Evolutionary conservation across 371 early-diverging fungal species (phyloP).

Genomic region (Apophysomyces variabilis): DNA sequence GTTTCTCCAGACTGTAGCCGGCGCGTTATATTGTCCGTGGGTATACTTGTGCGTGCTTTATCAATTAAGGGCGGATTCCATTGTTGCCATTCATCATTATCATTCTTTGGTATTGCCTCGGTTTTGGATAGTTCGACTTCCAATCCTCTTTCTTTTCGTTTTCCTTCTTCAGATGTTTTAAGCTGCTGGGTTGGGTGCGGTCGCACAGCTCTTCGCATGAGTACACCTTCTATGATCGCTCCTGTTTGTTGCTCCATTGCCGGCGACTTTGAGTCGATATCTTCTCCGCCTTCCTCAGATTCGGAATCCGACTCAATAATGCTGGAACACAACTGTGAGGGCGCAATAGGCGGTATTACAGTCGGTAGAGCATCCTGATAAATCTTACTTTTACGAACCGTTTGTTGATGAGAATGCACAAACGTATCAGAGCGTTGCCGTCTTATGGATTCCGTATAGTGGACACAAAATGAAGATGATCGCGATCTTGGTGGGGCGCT

Average conservation of each 20-base stretch:
- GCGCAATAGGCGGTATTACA: neutral
- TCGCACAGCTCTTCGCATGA: slow-evolving; percentile 31
- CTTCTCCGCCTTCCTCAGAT: slow-evolving; percentile 10
- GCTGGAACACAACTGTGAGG: neutral
- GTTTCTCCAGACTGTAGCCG: neutral
- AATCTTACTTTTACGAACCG: neutral
- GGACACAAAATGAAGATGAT: slow-evolving; percentile 20
- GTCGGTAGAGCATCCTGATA: slow-evolving; percentile 6
- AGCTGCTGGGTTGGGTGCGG: slow-evolving; percentile 14
- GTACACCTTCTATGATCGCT: slow-evolving; percentile 26
- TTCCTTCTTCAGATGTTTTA: slow-evolving; percentile 2
- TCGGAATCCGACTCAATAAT: slow-evolving; percentile 14
- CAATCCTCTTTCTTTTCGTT: slow-evolving; percentile 7
- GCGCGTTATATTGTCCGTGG: neutral
- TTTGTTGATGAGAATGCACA: slow-evolving; percentile 17
- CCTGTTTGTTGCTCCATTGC: slow-evolving; percentile 18
- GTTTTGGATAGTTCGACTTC: neutral
- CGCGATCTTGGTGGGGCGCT: slow-evolving; percentile 10
- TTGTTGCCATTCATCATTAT: neutral
- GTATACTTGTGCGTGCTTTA: neutral
- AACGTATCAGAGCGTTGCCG: slow-evolving; percentile 34
- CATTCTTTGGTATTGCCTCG: neutral
- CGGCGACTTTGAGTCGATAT: neutral
- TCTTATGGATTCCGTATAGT: slow-evolving; percentile 21
- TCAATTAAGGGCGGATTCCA: neutral